These are phyloP conservation scores for Ophiocordyceps robertsii DNA, from an alignment of 2,329 filamentous ascomycete species.

Conservation along the genomic window DNA sequence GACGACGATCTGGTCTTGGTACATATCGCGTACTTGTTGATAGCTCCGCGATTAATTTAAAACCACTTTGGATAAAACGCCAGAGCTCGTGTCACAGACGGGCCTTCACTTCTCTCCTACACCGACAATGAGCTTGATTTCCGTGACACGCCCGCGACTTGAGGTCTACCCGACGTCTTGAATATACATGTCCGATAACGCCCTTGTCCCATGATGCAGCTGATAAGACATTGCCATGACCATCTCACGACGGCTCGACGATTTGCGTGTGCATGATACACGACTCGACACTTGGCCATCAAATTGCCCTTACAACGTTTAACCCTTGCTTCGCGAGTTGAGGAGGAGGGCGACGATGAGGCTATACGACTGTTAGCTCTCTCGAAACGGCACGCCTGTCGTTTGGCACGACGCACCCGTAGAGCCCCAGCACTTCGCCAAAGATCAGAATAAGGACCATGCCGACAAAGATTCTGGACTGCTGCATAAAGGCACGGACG, in stretches of 20 bases:
- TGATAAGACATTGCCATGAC: slow-evolving; percentile 5
- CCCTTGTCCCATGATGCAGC: slow-evolving; percentile 25
- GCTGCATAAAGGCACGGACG: slow-evolving; percentile 89
- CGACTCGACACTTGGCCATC: neutral
- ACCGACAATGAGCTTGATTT: no score
- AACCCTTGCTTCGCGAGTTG: slow-evolving; percentile 70
- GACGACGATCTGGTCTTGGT: no score
- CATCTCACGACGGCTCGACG: neutral
- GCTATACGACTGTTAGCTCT: slow-evolving; percentile 27
- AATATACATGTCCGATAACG: slow-evolving; percentile 24
- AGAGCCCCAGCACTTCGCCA: slow-evolving; percentile 90
- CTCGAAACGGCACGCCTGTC: neutral
- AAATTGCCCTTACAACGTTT: slow-evolving; percentile 7
- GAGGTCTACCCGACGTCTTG: slow-evolving; percentile 13
- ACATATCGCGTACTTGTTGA: no score
- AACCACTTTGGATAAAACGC: neutral
- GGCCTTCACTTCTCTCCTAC: no score
- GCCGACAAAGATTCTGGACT: slow-evolving; percentile 90
- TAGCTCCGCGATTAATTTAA: no score
- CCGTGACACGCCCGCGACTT: slow-evolving; percentile 7
- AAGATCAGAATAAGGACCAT: slow-evolving; percentile 99
- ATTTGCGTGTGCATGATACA: neutral
- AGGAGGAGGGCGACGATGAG: slow-evolving; percentile 88
- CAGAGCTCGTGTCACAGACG: no score
- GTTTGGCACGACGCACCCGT: slow-evolving; percentile 54